These are phyloP conservation scores for Nitzschia palea DNA, from an alignment of 108 stramenopile genomes.

Conservation along the genomic window DNA sequence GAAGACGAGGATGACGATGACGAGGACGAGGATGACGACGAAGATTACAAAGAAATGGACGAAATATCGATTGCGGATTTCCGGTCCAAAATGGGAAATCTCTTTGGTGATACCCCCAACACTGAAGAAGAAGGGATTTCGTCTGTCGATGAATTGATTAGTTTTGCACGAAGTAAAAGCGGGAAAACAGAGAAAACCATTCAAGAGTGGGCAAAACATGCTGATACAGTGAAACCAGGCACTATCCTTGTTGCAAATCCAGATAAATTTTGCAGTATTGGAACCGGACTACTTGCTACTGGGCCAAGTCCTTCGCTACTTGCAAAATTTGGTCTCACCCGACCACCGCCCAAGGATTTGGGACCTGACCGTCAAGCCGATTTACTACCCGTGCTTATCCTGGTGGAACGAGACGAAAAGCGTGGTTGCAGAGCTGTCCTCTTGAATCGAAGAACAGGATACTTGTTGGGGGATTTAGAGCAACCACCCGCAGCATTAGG, in stretches of 20 bases:
- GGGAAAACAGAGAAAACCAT: slow-evolving; percentile 9
- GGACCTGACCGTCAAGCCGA: slow-evolving; percentile 84
- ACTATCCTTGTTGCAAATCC: slow-evolving; percentile 76
- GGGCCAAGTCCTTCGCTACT: slow-evolving; percentile 51
- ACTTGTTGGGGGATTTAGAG: slow-evolving; percentile 82
- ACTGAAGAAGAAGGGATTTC: slow-evolving; percentile 2
- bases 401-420: slow-evolving; percentile 52
- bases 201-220: slow-evolving; percentile 62
- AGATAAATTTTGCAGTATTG: slow-evolving; percentile 55
- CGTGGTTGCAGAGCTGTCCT: slow-evolving; percentile 57
- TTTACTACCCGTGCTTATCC: slow-evolving; percentile 69
- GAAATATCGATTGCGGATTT: slow-evolving; percentile 57
- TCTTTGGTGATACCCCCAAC: slow-evolving; percentile 45
- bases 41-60: slow-evolving; percentile 43
- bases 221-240: slow-evolving; percentile 51
- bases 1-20: slow-evolving; percentile 59
- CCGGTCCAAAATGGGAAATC: slow-evolving; percentile 45
- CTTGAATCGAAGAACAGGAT: slow-evolving; percentile 81
- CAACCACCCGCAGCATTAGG: slow-evolving; percentile 30
- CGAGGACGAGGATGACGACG: slow-evolving; percentile 57
- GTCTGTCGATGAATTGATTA: slow-evolving; percentile 61
- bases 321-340: slow-evolving; percentile 75
- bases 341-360: slow-evolving; percentile 72
- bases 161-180: slow-evolving; percentile 55
- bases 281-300: slow-evolving; percentile 10